Conservation (phyloP, 441 rosid species). For the Flueggea neowawraea region DNA sequence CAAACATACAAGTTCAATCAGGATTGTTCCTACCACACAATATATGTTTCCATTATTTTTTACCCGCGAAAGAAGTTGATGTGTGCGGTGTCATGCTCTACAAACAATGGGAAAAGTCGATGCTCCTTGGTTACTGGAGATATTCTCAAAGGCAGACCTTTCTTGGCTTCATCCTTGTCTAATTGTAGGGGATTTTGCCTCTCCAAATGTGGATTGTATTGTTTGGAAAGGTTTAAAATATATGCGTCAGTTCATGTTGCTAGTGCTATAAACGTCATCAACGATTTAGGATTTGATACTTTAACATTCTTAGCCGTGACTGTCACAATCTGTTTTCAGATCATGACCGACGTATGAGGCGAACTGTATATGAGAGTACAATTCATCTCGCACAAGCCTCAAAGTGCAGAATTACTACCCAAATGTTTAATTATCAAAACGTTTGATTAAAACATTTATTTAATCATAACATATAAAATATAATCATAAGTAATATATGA, state of each 20-base stretch:
- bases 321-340: too few species aligned
- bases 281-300: conserved; percentile 94
- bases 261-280: too few species aligned
- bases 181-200: too few species aligned
- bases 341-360: too few species aligned
- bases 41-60: conserved; percentile 24
- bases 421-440: too few species aligned
- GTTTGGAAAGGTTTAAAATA: conserved; percentile 32
- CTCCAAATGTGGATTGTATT: conserved; percentile 28
- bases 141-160: conserved; percentile 23
- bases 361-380: too few species aligned
- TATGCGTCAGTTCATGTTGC: conserved; percentile 67
- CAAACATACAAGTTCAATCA: conserved; percentile 29
- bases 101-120: conserved; percentile 26
- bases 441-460: too few species aligned
- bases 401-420: too few species aligned
- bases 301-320: conserved; percentile 93
- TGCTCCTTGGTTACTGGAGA: conserved; percentile 29
- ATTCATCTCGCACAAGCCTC: too few species aligned
- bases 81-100: conserved; percentile 19
- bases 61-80: conserved; percentile 20
- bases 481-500: too few species aligned
- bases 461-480: too few species aligned
- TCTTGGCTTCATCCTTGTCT: conserved; percentile 25
- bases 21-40: conserved; percentile 20